Conservation (phyloP, 2,329 filamentous ascomycete genomes). For the Orbilia brochopaga region DNA sequence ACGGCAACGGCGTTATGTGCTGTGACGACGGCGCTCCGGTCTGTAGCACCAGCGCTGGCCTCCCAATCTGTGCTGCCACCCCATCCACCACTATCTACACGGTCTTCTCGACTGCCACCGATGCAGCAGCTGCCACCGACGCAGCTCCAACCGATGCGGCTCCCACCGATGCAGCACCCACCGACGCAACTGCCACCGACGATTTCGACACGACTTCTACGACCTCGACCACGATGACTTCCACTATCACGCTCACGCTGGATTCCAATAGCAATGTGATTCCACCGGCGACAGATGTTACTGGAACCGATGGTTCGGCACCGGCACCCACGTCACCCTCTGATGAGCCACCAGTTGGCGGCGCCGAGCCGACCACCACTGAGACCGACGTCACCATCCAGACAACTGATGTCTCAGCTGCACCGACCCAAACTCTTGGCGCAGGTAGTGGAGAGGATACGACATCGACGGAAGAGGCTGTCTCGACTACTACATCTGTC, state of each 20-base stretch:
- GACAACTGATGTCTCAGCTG: slow-evolving; percentile 8
- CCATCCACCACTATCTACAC: slow-evolving; percentile 37
- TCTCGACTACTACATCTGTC: slow-evolving; percentile 25
- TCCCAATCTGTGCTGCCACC: slow-evolving; percentile 44
- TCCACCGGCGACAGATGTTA: background rate
- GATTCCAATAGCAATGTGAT: slow-evolving; percentile 5
- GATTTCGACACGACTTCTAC: background rate
- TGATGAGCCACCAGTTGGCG: background rate
- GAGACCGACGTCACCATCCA: background rate
- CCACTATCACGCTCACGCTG: slow-evolving; percentile 10
- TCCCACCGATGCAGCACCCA: slow-evolving; percentile 2
- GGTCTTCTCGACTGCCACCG: slow-evolving; percentile 19
- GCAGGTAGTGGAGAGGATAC: too few species aligned
- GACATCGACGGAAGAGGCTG: slow-evolving; percentile 3
- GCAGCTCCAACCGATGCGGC: slow-evolving; percentile 15
- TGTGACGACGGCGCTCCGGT: slow-evolving; percentile 37
- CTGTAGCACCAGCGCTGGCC: slow-evolving; percentile 41
- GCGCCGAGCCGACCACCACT: slow-evolving; percentile 2
- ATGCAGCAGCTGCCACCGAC: slow-evolving; percentile 11
- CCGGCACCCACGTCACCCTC: background rate
- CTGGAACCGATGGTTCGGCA: background rate
- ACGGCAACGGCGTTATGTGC: slow-evolving; percentile 30
- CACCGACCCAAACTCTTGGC: slow-evolving; percentile 2
- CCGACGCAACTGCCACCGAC: slow-evolving; percentile 5
- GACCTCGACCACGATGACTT: slow-evolving; percentile 1